A percentile compares a stretch with the other conserved stretches of the same genome.
phyloP scores from a whole-genome alignment of 2,329 filamentous ascomycete species.

The Colletotrichum noveboracense region DNA sequence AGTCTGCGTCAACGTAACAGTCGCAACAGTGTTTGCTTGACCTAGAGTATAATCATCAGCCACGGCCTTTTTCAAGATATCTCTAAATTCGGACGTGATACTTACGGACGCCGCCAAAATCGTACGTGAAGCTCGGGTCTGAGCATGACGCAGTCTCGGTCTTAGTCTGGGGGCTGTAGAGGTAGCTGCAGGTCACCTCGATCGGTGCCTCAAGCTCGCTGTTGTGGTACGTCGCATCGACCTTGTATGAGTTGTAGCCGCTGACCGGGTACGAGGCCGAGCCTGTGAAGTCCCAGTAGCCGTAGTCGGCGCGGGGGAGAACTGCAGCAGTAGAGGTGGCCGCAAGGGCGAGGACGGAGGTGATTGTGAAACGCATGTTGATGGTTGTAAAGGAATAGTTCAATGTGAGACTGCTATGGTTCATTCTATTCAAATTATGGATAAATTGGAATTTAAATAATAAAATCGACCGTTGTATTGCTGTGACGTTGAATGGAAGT shows the following conservation, averaged over 20 bases:
- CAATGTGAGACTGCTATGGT: neutral
- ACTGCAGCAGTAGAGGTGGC: neutral
- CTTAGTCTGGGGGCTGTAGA: neutral
- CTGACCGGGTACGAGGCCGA: neutral
- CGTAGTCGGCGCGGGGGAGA: neutral
- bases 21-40: neutral
- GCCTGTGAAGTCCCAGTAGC: constrained; percentile 3
- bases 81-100: neutral
- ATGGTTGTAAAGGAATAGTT: neutral
- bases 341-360: neutral
- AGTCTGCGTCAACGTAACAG: neutral
- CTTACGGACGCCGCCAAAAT: neutral
- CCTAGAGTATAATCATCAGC: neutral
- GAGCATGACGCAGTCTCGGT: neutral
- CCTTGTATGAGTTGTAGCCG: neutral
- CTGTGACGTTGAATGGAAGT: neutral
- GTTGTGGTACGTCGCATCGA: neutral
- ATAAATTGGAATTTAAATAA: neutral
- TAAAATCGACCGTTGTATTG: neutral
- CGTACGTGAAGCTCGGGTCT: constrained; percentile 1
- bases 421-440: neutral
- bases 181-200: neutral
- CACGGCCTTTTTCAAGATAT: neutral
- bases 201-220: neutral
- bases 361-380: neutral